Evolutionary conservation across 1,284 basidiomycete species (phyloP), one percentile per base, ranked within the genome.

Genomic region (Apiotrichum porosum): DNA sequence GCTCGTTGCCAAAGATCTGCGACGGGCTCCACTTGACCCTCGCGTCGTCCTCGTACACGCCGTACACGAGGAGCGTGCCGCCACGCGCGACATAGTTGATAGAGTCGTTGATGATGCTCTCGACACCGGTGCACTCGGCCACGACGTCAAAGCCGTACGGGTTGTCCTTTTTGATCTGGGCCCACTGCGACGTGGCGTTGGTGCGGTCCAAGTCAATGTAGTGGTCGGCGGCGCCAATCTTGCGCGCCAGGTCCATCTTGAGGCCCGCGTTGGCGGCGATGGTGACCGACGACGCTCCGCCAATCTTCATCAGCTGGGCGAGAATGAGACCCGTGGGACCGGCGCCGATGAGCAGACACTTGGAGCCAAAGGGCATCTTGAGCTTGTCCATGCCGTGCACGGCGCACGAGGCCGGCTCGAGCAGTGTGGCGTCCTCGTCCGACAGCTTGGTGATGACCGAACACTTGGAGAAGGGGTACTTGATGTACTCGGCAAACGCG

Each of bases 121-220:
- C 85, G 28, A 83, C 81, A 47, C 88, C 88, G 3, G 88, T 91
- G 32, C 87, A 88, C 72, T 91, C 88, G 42, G 86, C 86, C 24
- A 92, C 88, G 33, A 89, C 81, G 68, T 92, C 88, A 65, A 92
- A 91, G 19, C 88, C 88, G 65, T 86, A 83, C 26, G 85, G 86
- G 69, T 91, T 80, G 53, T 84, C 82, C 63, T 82, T 75, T 76
- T 84, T 87, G 57, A 92, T 74, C 69, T 85, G 75, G 31, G 76
- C 78, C 88, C 87, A 91, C 66, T 90, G 86, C 1, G 79, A 72
- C n/a, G 78, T 79, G n/a, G 87, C 83, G 65, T 86, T 78, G 54
- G 78, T 63, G 53, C 88, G 75, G 63, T 91, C 86, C 30, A 92
- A 77, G 66, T 89, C 88, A 60, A 91, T 78, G 69, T 89, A 91